phyloP scores from a whole-genome alignment of 1,284 basidiomycete species.

The Ustilago lituana region DNA sequence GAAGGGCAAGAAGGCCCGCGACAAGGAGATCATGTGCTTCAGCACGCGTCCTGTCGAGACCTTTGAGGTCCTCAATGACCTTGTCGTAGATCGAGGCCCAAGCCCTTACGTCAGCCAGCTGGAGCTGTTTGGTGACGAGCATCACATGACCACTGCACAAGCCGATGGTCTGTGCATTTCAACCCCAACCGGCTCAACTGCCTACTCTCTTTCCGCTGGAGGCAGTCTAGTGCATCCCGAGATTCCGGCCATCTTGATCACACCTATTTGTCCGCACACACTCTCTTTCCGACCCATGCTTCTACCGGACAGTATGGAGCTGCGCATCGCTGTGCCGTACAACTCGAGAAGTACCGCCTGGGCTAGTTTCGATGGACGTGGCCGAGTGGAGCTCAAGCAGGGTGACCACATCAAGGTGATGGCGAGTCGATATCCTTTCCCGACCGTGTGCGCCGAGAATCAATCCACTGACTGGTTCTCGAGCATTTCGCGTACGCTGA shows the following conservation, averaged over 20 bases:
- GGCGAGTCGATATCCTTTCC: slow-evolving; percentile 97
- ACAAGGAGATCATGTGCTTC: slow-evolving; percentile 98
- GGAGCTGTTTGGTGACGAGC: slow-evolving; percentile 97
- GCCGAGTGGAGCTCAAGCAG: slow-evolving; percentile 83
- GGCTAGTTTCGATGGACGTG: slow-evolving; percentile 98
- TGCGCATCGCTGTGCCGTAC: slow-evolving; percentile 97
- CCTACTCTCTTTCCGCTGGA: slow-evolving; percentile 92
- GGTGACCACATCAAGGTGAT: slow-evolving; percentile 99
- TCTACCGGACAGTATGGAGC: slow-evolving; percentile 96
- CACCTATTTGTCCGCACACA: slow-evolving; percentile 98
- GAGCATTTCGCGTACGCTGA: slow-evolving; percentile 90
- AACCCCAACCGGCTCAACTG: slow-evolving; percentile 96
- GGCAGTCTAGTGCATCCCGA: slow-evolving; percentile 98
- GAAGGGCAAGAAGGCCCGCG: slow-evolving; percentile 71
- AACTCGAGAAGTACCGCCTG: slow-evolving; percentile 98
- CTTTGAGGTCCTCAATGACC: slow-evolving; percentile 96
- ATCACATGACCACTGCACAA: slow-evolving; percentile 99
- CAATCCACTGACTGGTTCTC: slow-evolving; percentile 99
- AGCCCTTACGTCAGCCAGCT: slow-evolving; percentile 96
- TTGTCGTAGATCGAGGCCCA: slow-evolving; percentile 97
- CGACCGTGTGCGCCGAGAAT: slow-evolving; percentile 96
- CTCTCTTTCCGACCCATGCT: slow-evolving; percentile 96
- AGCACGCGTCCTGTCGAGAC: slow-evolving; percentile 93
- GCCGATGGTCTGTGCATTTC: slow-evolving; percentile 96
- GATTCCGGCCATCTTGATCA: slow-evolving; percentile 94